Evolutionary conservation across 2,329 filamentous ascomycete genomes (phyloP).

Genomic region (Mycosphaerella arachidis): DNA sequence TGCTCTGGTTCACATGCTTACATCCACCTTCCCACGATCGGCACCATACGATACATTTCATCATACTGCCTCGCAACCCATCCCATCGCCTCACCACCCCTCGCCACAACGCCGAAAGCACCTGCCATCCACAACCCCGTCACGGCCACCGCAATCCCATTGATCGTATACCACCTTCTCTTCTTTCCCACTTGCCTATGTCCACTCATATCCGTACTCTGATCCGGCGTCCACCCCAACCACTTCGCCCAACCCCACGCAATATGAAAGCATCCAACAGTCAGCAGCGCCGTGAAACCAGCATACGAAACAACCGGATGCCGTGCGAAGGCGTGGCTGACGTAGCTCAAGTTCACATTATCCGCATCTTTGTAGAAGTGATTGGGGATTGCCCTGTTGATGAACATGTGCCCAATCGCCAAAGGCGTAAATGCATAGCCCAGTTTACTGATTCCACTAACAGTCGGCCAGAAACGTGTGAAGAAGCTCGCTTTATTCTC

Average conservation of each 20-base stretch:
- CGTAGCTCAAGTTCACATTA: conserved; percentile 77
- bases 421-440: conserved; percentile 68
- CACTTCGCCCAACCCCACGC: conserved; percentile 83
- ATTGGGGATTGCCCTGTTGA: conserved; percentile 73
- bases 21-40: conserved; percentile 52
- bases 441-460: conserved; percentile 65
- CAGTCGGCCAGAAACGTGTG: conserved; percentile 58
- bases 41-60: conserved; percentile 61
- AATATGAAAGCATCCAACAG: conserved; percentile 68
- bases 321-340: conserved; percentile 77
- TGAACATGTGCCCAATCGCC: conserved; percentile 65
- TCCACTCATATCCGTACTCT: conserved; percentile 47
- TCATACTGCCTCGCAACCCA: conserved; percentile 83
- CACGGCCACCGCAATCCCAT: conserved; percentile 56
- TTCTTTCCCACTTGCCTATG: conserved; percentile 53
- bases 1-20: conserved; percentile 20
- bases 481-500: conserved; percentile 34
- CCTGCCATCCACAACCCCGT: conserved; percentile 75
- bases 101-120: conserved; percentile 71
- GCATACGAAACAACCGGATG: conserved; percentile 62
- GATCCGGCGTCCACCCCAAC: conserved; percentile 60
- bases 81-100: conserved; percentile 63
- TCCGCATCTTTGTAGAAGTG: conserved; percentile 71
- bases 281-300: conserved; percentile 66
- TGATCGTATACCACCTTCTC: conserved; percentile 66